phyloP scores from a whole-genome alignment of 768 basidiomycete genomes.

The Amanita polypyramis region DNA sequence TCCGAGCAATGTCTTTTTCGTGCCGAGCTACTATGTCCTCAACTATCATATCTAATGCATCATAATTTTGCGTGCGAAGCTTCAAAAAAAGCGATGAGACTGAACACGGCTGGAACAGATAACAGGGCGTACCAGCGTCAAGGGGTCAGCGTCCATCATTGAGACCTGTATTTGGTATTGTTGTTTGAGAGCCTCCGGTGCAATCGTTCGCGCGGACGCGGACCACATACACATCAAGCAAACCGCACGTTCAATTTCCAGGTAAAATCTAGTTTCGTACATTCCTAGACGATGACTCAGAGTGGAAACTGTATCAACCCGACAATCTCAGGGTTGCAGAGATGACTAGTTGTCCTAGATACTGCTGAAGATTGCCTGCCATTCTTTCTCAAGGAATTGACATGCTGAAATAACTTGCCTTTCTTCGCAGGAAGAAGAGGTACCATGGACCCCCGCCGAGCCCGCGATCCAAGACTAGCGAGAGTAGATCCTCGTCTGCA shows the following conservation, averaged over 20 bases:
- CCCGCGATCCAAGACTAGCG: slow-evolving; percentile 27
- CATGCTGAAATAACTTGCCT: background rate
- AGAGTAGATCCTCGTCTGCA: slow-evolving; percentile 60
- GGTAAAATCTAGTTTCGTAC: slow-evolving; percentile 6
- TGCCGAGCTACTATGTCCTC: slow-evolving; percentile 21
- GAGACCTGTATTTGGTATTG: background rate
- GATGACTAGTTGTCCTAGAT: slow-evolving; percentile 87
- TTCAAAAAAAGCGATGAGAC: background rate
- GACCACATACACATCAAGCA: too few species aligned
- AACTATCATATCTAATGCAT: slow-evolving; percentile 3
- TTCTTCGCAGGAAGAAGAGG: background rate
- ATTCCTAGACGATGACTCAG: slow-evolving; percentile 64
- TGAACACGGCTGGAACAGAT: background rate
- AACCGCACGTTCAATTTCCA: background rate
- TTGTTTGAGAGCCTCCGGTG: too few species aligned
- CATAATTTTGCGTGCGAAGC: background rate
- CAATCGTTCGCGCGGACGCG: too few species aligned
- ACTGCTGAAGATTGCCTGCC: slow-evolving; percentile 63
- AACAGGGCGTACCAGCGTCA: background rate
- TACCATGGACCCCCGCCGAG: slow-evolving; percentile 3
- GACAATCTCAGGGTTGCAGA: slow-evolving; percentile 45
- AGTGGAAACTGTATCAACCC: slow-evolving; percentile 85
- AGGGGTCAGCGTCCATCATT: background rate
- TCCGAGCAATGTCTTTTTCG: slow-evolving; percentile 26
- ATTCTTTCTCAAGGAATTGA: background rate